Evolutionary conservation across 2,329 filamentous ascomycete species (phyloP), one percentile per base, ranked within the genome.

Genomic region (Stagonosporopsis rhizophila): DNA sequence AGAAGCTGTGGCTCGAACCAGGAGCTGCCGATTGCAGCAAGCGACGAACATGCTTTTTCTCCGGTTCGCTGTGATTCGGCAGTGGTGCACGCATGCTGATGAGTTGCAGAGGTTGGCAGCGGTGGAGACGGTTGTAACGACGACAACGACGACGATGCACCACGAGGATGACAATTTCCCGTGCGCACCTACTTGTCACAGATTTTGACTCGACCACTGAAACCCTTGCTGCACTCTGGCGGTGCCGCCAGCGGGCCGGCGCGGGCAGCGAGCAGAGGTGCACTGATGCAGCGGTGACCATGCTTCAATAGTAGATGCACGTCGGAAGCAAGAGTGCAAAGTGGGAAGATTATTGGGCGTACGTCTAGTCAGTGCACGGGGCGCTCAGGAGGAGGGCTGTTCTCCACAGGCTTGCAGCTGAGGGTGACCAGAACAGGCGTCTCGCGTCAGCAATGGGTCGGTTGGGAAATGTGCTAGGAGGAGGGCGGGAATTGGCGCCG

Each of bases 391-490:
- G 37, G 25, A 39, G 47, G 47, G 49, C 19, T 52, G 52, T 60
- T 53, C 41, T 63, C 48, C 34, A 32, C 42, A 28, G 52, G 60
- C 53, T 49, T 56, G 51, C 46, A 39, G 56, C 47, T 52, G 45
- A 62, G 37, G 55, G 22, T 42, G 45, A 55, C 52, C 54, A 53
- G 37, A 60, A 56, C 8, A 22, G 48, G 57, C 61, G 45, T 65
- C 56, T 61, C 59, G 65, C 64, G 63, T 65, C 62, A 65, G 63
- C 62, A 62, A 49, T 44, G 53, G 52, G 42, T 52, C 37, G 50
- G 51, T 45, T 49, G 56, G 58, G 48, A 30, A 51, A 46, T 38
- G 44, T 51, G 59, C 51, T 58, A 45, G 55, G 11, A 52, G 50
- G 50, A 52, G 28, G 27, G 56, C 61, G 63, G 63, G 66, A 56